These are phyloP conservation scores for Evansstolkia leycettana DNA, from an alignment of 495 filamentous ascomycete species.

Conservation along the genomic window DNA sequence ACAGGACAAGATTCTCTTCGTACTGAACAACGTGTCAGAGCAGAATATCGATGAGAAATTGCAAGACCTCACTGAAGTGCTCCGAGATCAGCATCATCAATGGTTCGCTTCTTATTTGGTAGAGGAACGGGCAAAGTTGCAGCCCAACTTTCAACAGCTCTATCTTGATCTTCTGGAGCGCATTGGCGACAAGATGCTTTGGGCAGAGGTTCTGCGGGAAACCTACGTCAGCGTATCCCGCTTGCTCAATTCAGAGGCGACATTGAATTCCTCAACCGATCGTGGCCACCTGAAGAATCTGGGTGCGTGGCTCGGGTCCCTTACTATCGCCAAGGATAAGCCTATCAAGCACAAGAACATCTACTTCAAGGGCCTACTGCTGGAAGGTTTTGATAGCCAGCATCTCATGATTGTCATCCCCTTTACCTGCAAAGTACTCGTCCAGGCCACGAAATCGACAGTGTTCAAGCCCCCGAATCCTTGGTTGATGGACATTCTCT, in stretches of 20 bases:
- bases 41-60: conserved; percentile 76
- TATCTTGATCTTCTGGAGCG: conserved; percentile 83
- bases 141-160: conserved; percentile 87
- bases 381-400: conserved; percentile 84
- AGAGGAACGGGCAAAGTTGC: conserved; percentile 88
- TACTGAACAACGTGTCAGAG: conserved; percentile 89
- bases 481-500: conserved; percentile 91
- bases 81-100: conserved; percentile 72
- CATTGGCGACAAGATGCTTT: conserved; percentile 65
- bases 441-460: conserved; percentile 69
- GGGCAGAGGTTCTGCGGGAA: conserved; percentile 82
- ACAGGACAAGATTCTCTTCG: conserved; percentile 89
- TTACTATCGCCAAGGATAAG: conserved; percentile 89
- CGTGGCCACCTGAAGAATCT: conserved; percentile 83
- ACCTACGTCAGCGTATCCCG: conserved; percentile 77
- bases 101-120: conserved; percentile 98
- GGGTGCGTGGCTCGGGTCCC: conserved; percentile 79
- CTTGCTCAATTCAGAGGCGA: conserved; percentile 80
- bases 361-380: conserved; percentile 86
- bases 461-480: conserved; percentile 93
- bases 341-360: conserved; percentile 95
- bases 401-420: conserved; percentile 84
- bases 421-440: conserved; percentile 90
- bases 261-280: conserved; percentile 66
- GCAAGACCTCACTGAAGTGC: conserved; percentile 59